Evolutionary conservation across 371 early-diverging fungal species (phyloP).

Genomic region (Mortierella sp.): DNA sequence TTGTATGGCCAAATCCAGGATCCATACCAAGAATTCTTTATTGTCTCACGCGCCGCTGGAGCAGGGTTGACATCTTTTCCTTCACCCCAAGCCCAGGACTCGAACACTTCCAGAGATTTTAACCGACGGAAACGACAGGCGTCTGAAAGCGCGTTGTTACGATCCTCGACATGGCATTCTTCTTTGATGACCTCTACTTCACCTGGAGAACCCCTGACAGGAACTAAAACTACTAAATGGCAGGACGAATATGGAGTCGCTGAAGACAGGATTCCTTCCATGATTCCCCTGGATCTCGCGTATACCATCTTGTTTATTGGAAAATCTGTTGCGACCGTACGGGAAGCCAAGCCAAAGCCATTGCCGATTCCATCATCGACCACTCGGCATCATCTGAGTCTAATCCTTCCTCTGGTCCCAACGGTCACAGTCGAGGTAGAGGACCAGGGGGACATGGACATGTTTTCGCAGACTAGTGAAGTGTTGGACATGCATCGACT

Average conservation of each 20-base stretch:
- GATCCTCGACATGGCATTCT: conserved; percentile 5
- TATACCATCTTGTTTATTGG: conserved; percentile 80
- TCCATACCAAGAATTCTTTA: conserved; percentile 76
- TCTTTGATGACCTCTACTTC: neutral
- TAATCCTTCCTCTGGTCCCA: conserved; percentile 31
- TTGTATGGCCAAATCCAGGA: conserved; percentile 75
- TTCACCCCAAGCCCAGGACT: too few relatives aligned
- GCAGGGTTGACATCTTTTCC: too few relatives aligned
- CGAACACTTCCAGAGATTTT: too few relatives aligned
- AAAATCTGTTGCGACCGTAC: conserved; percentile 73
- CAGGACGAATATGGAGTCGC: conserved; percentile 64
- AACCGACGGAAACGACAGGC: too few relatives aligned
- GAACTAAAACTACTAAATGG: conserved; percentile 52
- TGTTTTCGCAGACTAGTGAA: neutral
- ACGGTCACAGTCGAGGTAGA: neutral
- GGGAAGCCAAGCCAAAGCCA: conserved; percentile 47
- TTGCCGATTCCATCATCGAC: conserved; percentile 58
- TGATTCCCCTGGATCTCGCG: conserved; percentile 62
- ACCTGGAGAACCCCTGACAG: neutral
- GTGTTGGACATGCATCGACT: conserved; percentile 35
- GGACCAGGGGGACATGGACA: too few relatives aligned
- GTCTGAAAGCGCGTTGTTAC: neutral
- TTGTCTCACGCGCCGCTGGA: conserved; percentile 26
- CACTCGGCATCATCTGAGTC: conserved; percentile 56
- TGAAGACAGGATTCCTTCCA: conserved; percentile 59